Evolutionary conservation across 768 basidiomycete genomes (phyloP).

Genomic region (Cystofilobasidium macerans): DNA sequence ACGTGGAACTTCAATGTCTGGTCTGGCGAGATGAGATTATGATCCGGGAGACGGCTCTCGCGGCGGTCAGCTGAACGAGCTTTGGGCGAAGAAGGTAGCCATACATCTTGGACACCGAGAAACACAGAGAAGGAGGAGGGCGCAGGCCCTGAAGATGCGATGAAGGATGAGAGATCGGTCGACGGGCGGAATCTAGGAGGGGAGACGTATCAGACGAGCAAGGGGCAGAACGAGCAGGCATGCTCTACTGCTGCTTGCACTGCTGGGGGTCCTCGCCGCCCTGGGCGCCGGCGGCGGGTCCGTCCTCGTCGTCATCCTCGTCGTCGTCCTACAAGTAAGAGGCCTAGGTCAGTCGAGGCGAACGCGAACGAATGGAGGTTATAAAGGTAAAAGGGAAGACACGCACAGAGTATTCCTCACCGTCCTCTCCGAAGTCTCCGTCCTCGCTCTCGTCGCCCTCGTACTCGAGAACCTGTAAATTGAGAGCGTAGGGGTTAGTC

Average conservation of each 20-base stretch:
- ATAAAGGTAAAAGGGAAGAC: conserved; percentile 22
- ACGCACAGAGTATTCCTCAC: conserved; percentile 48
- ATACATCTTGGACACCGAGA: no score
- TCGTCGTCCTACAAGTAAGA: conserved; percentile 43
- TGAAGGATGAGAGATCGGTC: neutral
- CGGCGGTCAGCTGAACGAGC: no score
- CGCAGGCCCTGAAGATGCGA: no score
- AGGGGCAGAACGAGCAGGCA: neutral
- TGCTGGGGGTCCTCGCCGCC: conserved; percentile 58
- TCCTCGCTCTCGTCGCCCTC: conserved; percentile 41
- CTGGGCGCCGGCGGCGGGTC: conserved; percentile 40
- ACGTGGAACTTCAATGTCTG: conserved; percentile 1
- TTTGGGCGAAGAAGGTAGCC: no score
- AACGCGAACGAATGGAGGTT: neutral
- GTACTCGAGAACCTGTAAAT: conserved; percentile 76
- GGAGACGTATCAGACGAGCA: neutral
- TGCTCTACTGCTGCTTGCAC: conserved; percentile 73
- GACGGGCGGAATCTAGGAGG: neutral
- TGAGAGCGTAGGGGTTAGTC: no score
- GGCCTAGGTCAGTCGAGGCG: conserved; percentile 24
- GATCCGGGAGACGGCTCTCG: no score
- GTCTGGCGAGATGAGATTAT: neutral
- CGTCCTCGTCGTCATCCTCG: conserved; percentile 51
- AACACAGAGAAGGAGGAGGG: no score
- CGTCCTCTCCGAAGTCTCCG: conserved; percentile 33